phyloP scores from a whole-genome alignment of 1,139 yeast genomes.

The Zhuliangozyma parablackwelliae region DNA sequence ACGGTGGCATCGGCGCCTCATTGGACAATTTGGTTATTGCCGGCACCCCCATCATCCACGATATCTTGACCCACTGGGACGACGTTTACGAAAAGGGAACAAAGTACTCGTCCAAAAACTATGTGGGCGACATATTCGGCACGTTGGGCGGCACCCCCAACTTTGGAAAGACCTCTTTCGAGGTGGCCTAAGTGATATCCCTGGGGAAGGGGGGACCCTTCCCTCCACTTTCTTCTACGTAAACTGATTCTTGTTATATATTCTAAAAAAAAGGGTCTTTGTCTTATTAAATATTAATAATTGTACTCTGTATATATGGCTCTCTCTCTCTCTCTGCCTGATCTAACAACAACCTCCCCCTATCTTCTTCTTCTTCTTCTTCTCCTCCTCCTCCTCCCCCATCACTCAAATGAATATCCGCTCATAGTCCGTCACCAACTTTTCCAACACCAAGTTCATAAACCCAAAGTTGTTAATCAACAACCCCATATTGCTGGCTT shows the following conservation, averaged over 20 bases:
- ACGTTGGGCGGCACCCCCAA: slow-evolving; percentile 41
- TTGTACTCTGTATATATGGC: no score
- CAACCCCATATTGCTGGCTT: slow-evolving; percentile 50
- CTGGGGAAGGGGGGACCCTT: no score
- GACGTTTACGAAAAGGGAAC: slow-evolving; percentile 32
- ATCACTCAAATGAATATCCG: slow-evolving; percentile 26
- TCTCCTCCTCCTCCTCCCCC: no score
- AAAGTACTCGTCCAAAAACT: slow-evolving; percentile 44
- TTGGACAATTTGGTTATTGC: slow-evolving; percentile 51
- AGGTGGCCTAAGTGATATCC: slow-evolving; percentile 12
- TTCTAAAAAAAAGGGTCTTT: no score
- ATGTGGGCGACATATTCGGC: slow-evolving; percentile 57
- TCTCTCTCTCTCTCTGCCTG: no score
- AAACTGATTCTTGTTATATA: no score
- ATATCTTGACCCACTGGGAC: slow-evolving; percentile 53
- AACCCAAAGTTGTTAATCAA: slow-evolving; percentile 50
- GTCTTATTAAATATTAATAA: no score
- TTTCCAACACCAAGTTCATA: slow-evolving; percentile 52
- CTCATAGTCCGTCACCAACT: slow-evolving; percentile 40
- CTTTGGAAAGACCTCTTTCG: slow-evolving; percentile 21
- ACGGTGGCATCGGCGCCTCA: slow-evolving; percentile 52
- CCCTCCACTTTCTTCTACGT: no score
- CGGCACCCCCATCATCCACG: slow-evolving; percentile 52
- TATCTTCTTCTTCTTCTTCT: no score
- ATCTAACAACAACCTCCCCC: no score